Evolutionary conservation across 2,329 filamentous ascomycete genomes (phyloP).

Genomic region (Colletotrichum musicola): DNA sequence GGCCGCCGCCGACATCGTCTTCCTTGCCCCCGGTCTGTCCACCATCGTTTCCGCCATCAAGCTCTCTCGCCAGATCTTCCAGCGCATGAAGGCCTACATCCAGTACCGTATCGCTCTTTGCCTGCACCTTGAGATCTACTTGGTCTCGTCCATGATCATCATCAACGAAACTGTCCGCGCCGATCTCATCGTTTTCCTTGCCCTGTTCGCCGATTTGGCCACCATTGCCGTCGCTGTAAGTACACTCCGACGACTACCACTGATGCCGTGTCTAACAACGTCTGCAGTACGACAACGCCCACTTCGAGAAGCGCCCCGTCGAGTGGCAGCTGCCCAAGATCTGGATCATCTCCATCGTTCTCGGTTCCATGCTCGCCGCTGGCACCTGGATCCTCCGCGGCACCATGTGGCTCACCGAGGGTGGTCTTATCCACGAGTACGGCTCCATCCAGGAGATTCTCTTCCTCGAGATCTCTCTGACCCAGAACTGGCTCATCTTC

Average conservation of each 20-base stretch:
- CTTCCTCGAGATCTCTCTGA: constrained; percentile 79
- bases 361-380: constrained; percentile 75
- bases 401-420: constrained; percentile 75
- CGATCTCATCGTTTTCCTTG: constrained; percentile 83
- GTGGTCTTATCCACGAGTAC: constrained; percentile 81
- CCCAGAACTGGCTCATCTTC: constrained; percentile 85
- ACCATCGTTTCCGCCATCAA: constrained; percentile 81
- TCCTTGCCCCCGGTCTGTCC: constrained; percentile 78
- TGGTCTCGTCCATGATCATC: constrained; percentile 83
- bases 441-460: constrained; percentile 81
- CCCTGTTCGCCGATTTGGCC: constrained; percentile 82
- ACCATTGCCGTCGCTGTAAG: constrained; percentile 76
- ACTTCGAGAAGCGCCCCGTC: constrained; percentile 80
- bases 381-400: constrained; percentile 82
- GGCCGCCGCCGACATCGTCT: constrained; percentile 80
- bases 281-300: constrained; percentile 76
- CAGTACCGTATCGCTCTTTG: constrained; percentile 83
- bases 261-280: background rate
- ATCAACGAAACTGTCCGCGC: constrained; percentile 81
- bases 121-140: constrained; percentile 81
- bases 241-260: background rate
- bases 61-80: constrained; percentile 80
- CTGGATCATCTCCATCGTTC: constrained; percentile 79
- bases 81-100: constrained; percentile 83
- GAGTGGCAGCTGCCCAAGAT: constrained; percentile 88